Evolutionary conservation across 257 asterid species (phyloP).

Genomic region (Nicotiana otophora): DNA sequence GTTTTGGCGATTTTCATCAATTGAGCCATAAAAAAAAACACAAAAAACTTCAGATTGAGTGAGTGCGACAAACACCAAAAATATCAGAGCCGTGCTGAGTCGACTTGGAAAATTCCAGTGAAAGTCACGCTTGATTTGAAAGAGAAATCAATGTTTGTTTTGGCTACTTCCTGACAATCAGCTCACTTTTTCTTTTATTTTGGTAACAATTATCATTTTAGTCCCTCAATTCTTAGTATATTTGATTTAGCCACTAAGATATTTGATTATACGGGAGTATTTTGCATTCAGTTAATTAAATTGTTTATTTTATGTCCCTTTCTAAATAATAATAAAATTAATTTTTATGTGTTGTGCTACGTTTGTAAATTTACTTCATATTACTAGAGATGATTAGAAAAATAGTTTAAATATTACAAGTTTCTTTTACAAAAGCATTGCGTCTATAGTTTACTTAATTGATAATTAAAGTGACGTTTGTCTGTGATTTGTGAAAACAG

Average conservation of each 20-base stretch:
- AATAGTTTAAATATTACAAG: too few relatives aligned
- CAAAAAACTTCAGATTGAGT: not conserved
- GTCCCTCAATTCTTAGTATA: not conserved
- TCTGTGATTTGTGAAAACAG: not conserved
- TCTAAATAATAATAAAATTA: not conserved
- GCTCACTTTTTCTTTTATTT: not conserved
- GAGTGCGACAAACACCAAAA: not conserved
- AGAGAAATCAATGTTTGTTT: constrained; percentile 1
- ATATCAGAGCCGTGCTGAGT: constrained; percentile 4
- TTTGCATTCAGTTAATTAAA: not conserved
- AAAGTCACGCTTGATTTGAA: not conserved
- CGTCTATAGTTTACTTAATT: not conserved
- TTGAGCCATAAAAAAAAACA: not conserved
- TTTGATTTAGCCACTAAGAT: not conserved
- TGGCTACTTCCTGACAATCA: constrained; percentile 1
- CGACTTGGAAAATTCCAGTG: not conserved
- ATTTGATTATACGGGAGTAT: not conserved
- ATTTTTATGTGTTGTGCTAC: not conserved
- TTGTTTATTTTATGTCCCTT: not conserved
- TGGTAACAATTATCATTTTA: not conserved
- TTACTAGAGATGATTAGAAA: not conserved
- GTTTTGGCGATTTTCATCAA: constrained; percentile 26
- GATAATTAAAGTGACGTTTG: not conserved
- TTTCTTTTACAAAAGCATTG: too few relatives aligned
- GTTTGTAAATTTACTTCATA: not conserved